Conservation (phyloP, 208 protist genomes). For the Leishmania lainsoni region DNA sequence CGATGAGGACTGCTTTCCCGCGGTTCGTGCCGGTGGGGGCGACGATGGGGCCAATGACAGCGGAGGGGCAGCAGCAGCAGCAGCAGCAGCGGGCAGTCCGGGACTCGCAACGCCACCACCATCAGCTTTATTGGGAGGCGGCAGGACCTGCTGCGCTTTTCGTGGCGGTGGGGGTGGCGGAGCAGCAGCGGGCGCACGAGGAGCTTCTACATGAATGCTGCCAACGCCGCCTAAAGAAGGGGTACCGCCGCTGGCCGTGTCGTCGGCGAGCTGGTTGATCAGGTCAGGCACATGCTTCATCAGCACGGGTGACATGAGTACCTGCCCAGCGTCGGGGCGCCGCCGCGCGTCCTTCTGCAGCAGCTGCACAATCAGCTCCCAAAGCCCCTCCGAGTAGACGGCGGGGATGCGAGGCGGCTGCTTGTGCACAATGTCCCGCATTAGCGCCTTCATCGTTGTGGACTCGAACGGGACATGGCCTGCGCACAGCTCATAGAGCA, state of each 20-base stretch:
- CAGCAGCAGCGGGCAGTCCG: neutral
- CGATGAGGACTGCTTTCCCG: too few relatives aligned
- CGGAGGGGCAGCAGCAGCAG: neutral
- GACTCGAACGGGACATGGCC: constrained; percentile 84
- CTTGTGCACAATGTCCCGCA: constrained; percentile 84
- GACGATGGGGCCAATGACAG: neutral
- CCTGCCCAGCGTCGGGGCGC: constrained; percentile 80
- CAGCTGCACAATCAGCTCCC: constrained; percentile 70
- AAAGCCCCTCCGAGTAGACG: constrained; percentile 73
- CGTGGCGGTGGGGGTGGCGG: constrained; percentile 2
- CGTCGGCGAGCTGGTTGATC: constrained; percentile 51
- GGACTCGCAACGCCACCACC: neutral
- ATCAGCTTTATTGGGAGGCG: neutral
- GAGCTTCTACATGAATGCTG: neutral
- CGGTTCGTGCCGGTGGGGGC: too few relatives aligned
- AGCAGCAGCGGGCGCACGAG: neutral
- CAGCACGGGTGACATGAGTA: constrained; percentile 70
- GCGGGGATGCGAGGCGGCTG: constrained; percentile 73
- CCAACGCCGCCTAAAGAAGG: neutral
- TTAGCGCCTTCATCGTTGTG: constrained; percentile 81
- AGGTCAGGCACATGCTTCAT: constrained; percentile 71
- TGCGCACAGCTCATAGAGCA: constrained; percentile 89
- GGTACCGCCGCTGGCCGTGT: neutral
- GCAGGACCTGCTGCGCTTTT: neutral
- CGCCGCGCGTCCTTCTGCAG: constrained; percentile 82